Evolutionary conservation across 371 early-diverging fungal genomes (phyloP).

Genomic region (Saksenaea oblongispora): DNA sequence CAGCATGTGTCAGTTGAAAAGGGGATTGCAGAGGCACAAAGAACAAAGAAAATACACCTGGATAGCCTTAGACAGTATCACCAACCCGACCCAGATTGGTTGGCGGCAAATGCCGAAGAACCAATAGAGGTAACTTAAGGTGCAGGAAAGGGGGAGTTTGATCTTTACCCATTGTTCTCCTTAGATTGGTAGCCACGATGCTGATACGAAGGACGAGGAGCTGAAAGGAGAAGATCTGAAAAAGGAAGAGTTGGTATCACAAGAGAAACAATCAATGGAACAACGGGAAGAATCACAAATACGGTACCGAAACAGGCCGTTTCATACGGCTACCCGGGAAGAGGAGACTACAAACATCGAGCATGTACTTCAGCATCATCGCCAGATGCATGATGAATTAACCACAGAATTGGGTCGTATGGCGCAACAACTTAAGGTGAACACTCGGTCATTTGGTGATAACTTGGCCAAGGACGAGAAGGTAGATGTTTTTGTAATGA

Average conservation of each 20-base stretch:
- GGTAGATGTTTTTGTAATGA: slow-evolving; percentile 16
- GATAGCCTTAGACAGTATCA: slow-evolving; percentile 27
- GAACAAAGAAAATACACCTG: slow-evolving; percentile 30
- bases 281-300: neutral
- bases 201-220: neutral
- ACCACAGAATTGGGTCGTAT: slow-evolving; percentile 65
- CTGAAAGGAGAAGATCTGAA: neutral
- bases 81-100: slow-evolving; percentile 40
- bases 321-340: slow-evolving; percentile 15
- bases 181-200: neutral
- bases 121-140: slow-evolving; percentile 12
- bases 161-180: neutral
- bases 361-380: slow-evolving; percentile 63
- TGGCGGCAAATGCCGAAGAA: slow-evolving; percentile 17
- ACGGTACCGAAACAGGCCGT: slow-evolving; percentile 1
- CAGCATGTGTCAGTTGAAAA: slow-evolving; percentile 33
- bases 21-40: slow-evolving; percentile 25
- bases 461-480: slow-evolving; percentile 59
- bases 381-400: slow-evolving; percentile 68
- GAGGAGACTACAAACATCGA: slow-evolving; percentile 48
- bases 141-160: slow-evolving; percentile 6
- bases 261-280: neutral
- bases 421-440: slow-evolving; percentile 67
- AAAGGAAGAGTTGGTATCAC: neutral
- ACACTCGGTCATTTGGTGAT: slow-evolving; percentile 64